phyloP scores from a whole-genome alignment of 169 alveolate species.

The Haemoproteus tartakovskyi region DNA sequence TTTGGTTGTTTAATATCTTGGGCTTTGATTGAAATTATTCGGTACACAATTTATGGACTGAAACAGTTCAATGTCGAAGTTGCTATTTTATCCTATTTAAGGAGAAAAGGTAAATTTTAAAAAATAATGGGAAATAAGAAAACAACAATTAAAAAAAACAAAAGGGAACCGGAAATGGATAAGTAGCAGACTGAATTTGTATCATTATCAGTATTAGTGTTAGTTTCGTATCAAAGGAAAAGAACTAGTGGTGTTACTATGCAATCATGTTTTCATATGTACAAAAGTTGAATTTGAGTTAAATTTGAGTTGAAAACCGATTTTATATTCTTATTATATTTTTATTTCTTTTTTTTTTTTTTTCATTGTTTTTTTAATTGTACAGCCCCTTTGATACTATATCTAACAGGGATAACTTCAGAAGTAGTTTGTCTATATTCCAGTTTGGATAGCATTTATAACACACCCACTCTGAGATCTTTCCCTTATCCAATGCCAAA shows the following conservation, averaged over 20 bases:
- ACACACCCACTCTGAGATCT: conserved; percentile 41
- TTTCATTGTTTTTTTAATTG: not conserved
- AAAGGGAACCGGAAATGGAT: not conserved
- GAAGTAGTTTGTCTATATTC: conserved; percentile 50
- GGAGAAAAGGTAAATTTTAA: conserved; percentile 22
- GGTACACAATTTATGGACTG: conserved; percentile 27
- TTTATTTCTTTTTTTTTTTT: not conserved
- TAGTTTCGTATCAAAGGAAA: too few species aligned
- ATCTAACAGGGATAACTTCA: conserved; percentile 57
- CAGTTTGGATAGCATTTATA: conserved; percentile 24
- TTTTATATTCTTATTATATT: not conserved
- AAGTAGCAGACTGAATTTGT: too few species aligned
- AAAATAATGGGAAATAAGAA: not conserved
- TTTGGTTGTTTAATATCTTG: conserved; percentile 45
- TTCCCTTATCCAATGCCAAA: conserved; percentile 63
- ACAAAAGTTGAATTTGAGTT: not conserved
- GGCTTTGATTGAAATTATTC: conserved; percentile 50
- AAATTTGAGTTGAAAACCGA: not conserved
- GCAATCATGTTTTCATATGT: not conserved
- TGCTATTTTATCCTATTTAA: conserved; percentile 6
- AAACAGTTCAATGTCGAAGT: conserved; percentile 12
- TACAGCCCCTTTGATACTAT: conserved; percentile 47
- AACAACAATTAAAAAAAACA: not conserved
- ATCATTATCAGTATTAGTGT: too few species aligned
- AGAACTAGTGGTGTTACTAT: too few species aligned